Evolutionary conservation across 2,329 filamentous ascomycete genomes (phyloP).

Genomic region (Ramularia collo-cygni): DNA sequence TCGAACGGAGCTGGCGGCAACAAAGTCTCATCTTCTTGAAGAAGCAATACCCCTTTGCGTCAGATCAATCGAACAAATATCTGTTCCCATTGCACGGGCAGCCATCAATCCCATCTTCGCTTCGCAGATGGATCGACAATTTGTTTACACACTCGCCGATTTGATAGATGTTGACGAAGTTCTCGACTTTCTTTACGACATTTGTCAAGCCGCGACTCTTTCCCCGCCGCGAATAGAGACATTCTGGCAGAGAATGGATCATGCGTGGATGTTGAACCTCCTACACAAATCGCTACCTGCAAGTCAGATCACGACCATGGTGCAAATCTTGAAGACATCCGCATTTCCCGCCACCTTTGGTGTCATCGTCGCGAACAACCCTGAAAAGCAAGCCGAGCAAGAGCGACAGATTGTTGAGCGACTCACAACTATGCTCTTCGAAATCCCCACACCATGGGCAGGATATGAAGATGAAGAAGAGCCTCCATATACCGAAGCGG

Average conservation of each 20-base stretch:
- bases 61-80: slow-evolving; percentile 48
- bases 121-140: slow-evolving; percentile 17
- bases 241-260: slow-evolving; percentile 64
- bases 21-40: slow-evolving; percentile 54
- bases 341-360: slow-evolving; percentile 59
- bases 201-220: slow-evolving; percentile 49
- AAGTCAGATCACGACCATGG: slow-evolving; percentile 55
- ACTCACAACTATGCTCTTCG: slow-evolving; percentile 56
- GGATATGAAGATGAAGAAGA: slow-evolving; percentile 29
- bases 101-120: slow-evolving; percentile 27
- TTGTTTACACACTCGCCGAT: slow-evolving; percentile 43
- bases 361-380: slow-evolving; percentile 48
- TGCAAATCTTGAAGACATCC: slow-evolving; percentile 62
- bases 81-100: slow-evolving; percentile 39
- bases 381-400: slow-evolving; percentile 28
- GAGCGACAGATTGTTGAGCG: slow-evolving; percentile 52
- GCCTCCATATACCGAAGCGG: slow-evolving; percentile 33
- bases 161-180: slow-evolving; percentile 58
- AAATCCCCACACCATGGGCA: slow-evolving; percentile 36
- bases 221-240: slow-evolving; percentile 34
- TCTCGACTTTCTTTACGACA: slow-evolving; percentile 58
- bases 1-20: slow-evolving; percentile 52
- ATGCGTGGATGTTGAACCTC: slow-evolving; percentile 60
- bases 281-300: slow-evolving; percentile 61
- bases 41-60: slow-evolving; percentile 45